Evolutionary conservation across 768 basidiomycete genomes (phyloP).

Genomic region (Collybiopsis confluens): DNA sequence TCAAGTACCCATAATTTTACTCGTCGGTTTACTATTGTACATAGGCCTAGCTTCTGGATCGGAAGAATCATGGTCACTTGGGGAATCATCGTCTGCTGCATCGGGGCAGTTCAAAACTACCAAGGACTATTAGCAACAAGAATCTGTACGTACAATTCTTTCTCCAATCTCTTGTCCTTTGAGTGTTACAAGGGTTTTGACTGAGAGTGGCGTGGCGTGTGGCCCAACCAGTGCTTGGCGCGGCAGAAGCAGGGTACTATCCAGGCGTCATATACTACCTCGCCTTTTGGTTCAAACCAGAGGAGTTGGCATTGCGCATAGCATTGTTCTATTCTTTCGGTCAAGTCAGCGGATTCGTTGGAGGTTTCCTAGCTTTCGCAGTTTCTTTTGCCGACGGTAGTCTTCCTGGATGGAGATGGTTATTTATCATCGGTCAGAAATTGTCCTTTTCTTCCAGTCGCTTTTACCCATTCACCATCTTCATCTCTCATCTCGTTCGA

Average conservation of each 20-base stretch:
- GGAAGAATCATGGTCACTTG: conserved; percentile 16
- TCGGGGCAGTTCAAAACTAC: conserved; percentile 14
- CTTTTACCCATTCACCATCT: too few species aligned
- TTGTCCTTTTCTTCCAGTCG: too few species aligned
- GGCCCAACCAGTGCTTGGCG: conserved; percentile 6
- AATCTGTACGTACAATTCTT: conserved; percentile 12
- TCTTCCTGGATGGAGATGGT: conserved; percentile 20
- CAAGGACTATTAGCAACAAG: conserved; percentile 16
- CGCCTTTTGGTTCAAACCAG: conserved; percentile 19
- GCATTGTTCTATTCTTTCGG: conserved; percentile 17
- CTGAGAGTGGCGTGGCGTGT: too few species aligned
- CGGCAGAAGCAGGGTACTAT: conserved; percentile 16
- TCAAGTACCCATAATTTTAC: too few species aligned
- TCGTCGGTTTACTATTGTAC: too few species aligned
- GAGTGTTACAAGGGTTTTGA: too few species aligned
- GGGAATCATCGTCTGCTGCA: conserved; percentile 17
- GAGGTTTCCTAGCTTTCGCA: conserved; percentile 18
- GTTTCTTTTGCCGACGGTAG: conserved; percentile 16
- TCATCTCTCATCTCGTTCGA: too few species aligned
- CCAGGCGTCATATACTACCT: conserved; percentile 18
- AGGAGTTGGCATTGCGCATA: conserved; percentile 17
- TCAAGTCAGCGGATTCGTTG: conserved; percentile 17
- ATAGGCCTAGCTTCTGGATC: conserved; percentile 6
- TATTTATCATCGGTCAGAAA: conserved; percentile 27
- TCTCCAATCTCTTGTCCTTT: neutral